Percentiles rank a stretch among this genome's conserved stretches.
Evolutionary conservation across 495 filamentous ascomycete genomes (phyloP).

Genomic region (Pyronema domesticum): DNA sequence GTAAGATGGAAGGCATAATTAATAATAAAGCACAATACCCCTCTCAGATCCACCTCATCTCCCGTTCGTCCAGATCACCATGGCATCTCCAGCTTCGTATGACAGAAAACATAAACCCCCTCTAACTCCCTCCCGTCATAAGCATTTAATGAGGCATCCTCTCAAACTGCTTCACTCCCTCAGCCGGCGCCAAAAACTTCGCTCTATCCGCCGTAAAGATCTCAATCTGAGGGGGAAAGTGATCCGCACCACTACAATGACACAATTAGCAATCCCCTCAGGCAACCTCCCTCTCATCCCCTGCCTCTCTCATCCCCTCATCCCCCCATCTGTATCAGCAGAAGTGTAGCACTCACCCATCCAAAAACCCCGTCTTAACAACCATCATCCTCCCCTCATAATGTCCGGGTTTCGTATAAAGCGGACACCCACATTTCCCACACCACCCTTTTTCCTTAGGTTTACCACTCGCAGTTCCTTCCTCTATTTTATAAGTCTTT

Average conservation of each 20-base stretch:
- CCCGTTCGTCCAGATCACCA: too few relatives aligned
- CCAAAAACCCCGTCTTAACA: slow-evolving; percentile 2
- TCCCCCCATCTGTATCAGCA: background rate
- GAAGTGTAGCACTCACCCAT: background rate
- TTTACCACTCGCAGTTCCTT: background rate
- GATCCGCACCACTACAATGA: background rate
- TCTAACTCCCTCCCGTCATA: background rate
- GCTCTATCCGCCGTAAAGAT: background rate
- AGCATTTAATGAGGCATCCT: background rate
- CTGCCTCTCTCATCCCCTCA: background rate
- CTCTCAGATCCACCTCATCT: too few relatives aligned
- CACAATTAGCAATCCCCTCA: too few relatives aligned
- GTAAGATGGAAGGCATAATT: too few relatives aligned
- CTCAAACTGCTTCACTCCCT: slow-evolving; percentile 1
- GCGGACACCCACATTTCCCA: background rate
- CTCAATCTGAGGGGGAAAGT: background rate
- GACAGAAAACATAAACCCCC: background rate
- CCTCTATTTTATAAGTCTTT: background rate
- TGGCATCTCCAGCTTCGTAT: too few relatives aligned
- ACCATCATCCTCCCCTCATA: background rate
- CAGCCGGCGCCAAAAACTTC: background rate
- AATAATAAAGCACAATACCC: too few relatives aligned
- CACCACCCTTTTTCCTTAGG: slow-evolving; percentile 1
- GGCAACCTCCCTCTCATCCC: too few relatives aligned
- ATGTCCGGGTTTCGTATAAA: background rate